Conservation (phyloP, 768 basidiomycete species). For the Kondoa malvinella region DNA sequence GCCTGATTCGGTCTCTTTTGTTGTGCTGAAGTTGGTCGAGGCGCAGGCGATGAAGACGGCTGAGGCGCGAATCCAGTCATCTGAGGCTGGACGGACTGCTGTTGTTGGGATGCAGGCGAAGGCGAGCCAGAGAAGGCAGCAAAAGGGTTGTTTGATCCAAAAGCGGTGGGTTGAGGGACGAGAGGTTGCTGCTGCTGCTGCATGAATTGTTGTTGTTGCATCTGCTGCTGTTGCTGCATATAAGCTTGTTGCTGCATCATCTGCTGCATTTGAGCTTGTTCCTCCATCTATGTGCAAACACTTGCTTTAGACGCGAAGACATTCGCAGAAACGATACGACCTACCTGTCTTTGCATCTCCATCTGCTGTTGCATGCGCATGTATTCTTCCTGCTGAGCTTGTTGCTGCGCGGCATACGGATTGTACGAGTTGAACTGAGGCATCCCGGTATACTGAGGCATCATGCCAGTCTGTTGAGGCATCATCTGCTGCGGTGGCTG, state of each 20-base stretch:
- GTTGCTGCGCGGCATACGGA: conserved; percentile 40
- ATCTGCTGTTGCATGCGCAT: conserved; percentile 55
- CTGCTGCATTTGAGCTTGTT: conserved; percentile 35
- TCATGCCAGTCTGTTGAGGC: conserved; percentile 14
- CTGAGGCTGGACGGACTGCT: conserved; percentile 24
- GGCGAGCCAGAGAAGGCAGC: conserved; percentile 37
- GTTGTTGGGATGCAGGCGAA: conserved; percentile 23
- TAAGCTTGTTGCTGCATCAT: conserved; percentile 24
- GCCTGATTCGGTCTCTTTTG: conserved; percentile 27
- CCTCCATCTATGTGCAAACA: conserved; percentile 53
- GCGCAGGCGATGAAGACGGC: conserved; percentile 30
- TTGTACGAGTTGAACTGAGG: conserved; percentile 88
- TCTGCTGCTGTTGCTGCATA: conserved; percentile 25
- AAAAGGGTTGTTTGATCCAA: conserved; percentile 89
- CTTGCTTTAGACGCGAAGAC: conserved; percentile 40
- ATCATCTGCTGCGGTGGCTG: conserved; percentile 44
- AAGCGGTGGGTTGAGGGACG: conserved; percentile 32
- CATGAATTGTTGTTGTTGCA: conserved; percentile 15
- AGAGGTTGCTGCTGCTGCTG: conserved; percentile 26
- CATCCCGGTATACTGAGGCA: conserved; percentile 13
- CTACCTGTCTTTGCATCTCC: conserved; percentile 65
- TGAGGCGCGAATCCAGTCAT: conserved; percentile 23
- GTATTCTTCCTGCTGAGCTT: conserved; percentile 26
- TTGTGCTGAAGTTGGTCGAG: conserved; percentile 29
- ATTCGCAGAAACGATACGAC: neutral